Conservation (phyloP, 257 asterid genomes). For the Solanum piurae region DNA sequence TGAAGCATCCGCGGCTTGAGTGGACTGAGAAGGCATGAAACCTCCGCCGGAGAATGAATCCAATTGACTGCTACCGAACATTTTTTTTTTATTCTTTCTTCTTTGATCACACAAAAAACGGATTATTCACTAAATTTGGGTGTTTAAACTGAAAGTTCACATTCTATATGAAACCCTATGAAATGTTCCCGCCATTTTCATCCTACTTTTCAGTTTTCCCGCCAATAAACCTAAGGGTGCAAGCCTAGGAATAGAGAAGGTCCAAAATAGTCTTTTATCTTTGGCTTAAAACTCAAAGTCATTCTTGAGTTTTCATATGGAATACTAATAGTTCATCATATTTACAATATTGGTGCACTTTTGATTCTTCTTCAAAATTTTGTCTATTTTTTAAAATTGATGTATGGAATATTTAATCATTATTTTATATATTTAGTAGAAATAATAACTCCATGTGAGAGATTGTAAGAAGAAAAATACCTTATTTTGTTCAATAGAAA, state of each 20-base stretch:
- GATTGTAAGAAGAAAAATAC: too few relatives aligned
- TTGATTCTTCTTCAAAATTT: too few relatives aligned
- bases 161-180: neutral
- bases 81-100: neutral
- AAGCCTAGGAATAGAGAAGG: too few relatives aligned
- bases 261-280: too few relatives aligned
- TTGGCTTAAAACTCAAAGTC: too few relatives aligned
- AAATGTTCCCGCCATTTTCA: slow-evolving; percentile 16
- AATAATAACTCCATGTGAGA: too few relatives aligned
- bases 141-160: neutral
- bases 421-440: too few relatives aligned
- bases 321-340: too few relatives aligned
- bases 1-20: slow-evolving; percentile 27
- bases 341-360: neutral
- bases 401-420: too few relatives aligned
- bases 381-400: too few relatives aligned
- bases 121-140: neutral
- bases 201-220: slow-evolving; percentile 16
- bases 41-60: slow-evolving; percentile 31
- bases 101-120: neutral
- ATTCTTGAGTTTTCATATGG: too few relatives aligned
- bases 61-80: slow-evolving; percentile 54
- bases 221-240: neutral
- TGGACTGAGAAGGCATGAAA: slow-evolving; percentile 31
- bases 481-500: too few relatives aligned